Evolutionary conservation across 345 rosid species (phyloP).

Genomic region (Moricandia moricandioides): DNA sequence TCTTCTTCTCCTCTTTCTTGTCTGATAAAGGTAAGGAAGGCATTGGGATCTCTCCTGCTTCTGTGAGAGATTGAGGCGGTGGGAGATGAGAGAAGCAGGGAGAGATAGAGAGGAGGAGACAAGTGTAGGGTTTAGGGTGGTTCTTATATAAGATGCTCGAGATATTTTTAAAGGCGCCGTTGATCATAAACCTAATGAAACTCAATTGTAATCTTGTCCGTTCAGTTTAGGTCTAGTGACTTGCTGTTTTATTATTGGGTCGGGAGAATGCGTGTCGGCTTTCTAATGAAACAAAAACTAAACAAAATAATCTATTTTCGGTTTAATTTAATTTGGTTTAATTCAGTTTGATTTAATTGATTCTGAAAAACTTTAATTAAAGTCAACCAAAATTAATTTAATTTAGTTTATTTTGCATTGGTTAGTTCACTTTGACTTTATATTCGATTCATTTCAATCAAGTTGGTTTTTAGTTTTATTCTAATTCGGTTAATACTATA

Average conservation of each 20-base stretch:
- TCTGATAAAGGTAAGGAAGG: constrained; percentile 50
- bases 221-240: constrained; percentile 7
- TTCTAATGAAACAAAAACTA: too few species aligned
- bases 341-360: too few species aligned
- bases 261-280: constrained; percentile 11
- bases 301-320: too few species aligned
- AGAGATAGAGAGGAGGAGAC: constrained; percentile 11
- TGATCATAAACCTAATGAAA: background rate
- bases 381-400: too few species aligned
- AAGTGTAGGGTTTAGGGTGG: constrained; percentile 14
- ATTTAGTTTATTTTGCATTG: too few species aligned
- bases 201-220: constrained; percentile 11
- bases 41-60: constrained; percentile 43
- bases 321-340: too few species aligned
- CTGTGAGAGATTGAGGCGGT: constrained; percentile 17
- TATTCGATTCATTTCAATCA: too few species aligned
- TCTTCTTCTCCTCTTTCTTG: constrained; percentile 55
- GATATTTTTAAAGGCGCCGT: background rate
- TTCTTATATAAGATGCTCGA: background rate
- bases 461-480: too few species aligned
- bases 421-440: too few species aligned
- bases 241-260: constrained; percentile 2
- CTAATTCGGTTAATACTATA: too few species aligned
- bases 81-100: constrained; percentile 2
- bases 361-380: too few species aligned